A percentile compares a stretch with the other conserved stretches of the same genome.
These are phyloP conservation scores for Coniosporium apollinis DNA, from an alignment of 495 filamentous ascomycete species.

Conservation along the genomic window DNA sequence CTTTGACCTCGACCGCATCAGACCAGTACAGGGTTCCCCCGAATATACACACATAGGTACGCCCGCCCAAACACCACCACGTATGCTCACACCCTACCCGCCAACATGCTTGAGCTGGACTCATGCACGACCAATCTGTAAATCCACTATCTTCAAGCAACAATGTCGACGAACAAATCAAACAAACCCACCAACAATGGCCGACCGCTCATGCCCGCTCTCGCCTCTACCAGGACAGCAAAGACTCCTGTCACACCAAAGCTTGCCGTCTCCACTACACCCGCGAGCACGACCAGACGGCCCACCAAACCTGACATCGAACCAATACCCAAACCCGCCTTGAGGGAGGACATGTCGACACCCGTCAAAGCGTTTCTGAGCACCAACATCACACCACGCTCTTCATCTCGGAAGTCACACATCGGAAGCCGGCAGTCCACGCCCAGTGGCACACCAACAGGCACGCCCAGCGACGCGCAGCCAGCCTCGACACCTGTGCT, in stretches of 20 bases:
- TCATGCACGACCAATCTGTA: neutral
- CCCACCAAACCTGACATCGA: no score
- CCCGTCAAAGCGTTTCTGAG: constrained; percentile 18
- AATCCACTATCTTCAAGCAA: neutral
- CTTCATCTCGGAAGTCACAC: constrained; percentile 22
- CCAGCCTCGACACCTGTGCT: constrained; percentile 5
- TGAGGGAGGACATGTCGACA: constrained; percentile 16
- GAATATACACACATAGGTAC: no score
- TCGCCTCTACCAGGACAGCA: constrained; percentile 19
- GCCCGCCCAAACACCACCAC: no score
- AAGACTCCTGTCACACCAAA: constrained; percentile 22
- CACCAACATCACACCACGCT: constrained; percentile 25
- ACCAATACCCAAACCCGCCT: constrained; percentile 4
- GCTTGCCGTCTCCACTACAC: constrained; percentile 14
- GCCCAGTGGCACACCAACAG: constrained; percentile 12
- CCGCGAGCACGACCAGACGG: constrained; percentile 9
- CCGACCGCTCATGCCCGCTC: constrained; percentile 21
- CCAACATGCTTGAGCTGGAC: neutral
- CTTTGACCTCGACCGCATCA: no score
- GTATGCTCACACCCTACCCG: neutral
- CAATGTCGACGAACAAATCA: constrained; percentile 2
- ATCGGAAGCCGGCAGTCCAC: constrained; percentile 17
- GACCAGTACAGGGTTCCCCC: no score
- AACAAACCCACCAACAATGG: constrained; percentile 3
- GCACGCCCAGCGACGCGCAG: constrained; percentile 5